Evolutionary conservation across 2,329 filamentous ascomycete genomes (phyloP), one percentile per base, ranked within the genome.

Genomic region (Falciphora oryzae): DNA sequence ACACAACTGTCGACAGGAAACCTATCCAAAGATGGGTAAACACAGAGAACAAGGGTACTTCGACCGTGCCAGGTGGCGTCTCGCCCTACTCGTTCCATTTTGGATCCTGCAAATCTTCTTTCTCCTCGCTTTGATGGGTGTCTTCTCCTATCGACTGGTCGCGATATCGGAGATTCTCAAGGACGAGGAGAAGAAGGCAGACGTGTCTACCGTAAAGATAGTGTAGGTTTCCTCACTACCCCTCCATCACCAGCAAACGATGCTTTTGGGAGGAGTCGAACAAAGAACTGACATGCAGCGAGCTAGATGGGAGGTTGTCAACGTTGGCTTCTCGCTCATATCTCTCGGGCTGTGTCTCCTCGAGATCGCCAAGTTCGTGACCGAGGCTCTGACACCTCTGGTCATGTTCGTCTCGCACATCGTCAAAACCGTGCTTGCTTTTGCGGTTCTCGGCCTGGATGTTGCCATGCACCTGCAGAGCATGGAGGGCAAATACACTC

Each of bases 21-120:
- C 22, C 25, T 44, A 13, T n/a, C 2, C 38, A 7, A 31, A 29
- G 3, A 70, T 70, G 69, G 60, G 59, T 25, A 66, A 64, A 63
- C 80, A 84, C 66, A 77, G 81, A 67, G 77, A 83, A 50, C 81
- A 85, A 67, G 80, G 80, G 32, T 79, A 83, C 65, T 85, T 83
- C 67, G 77, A 78, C 65, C 78, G 81, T 35, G 79, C 84, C 22
- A 75, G 76, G 71, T 86, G 84, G 84, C 77, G 78, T 63, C 75
- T 79, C 65, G 69, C 69, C 59, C 63, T 85, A 4, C 73, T 87
- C 31, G 66, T 81, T 1, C 83, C 83, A 8, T 75, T 77, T 58
- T 87, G 84, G 84, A 69, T 73, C 10, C 67, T 80, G 6, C 83
- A 86, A 71, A 71, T 82, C 4, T 69, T 73, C 3, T 72, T 85